These are phyloP conservation scores for Datura wrightii DNA, from an alignment of 257 asterid species.

Conservation along the genomic window DNA sequence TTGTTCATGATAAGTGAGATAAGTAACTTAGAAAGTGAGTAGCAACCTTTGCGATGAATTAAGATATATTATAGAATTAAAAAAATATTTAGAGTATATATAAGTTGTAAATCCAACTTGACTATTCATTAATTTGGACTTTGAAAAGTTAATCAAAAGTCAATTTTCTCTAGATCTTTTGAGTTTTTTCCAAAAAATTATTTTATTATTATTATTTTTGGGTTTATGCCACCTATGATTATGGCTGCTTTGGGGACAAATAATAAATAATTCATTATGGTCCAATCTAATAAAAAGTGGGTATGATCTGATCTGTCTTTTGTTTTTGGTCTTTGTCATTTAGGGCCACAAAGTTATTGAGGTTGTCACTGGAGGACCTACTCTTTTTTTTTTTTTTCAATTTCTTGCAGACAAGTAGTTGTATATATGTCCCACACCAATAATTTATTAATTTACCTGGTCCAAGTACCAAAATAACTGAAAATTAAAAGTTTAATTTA, in stretches of 20 bases:
- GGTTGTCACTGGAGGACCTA: neutral
- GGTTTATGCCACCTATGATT: neutral
- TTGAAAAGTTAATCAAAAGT: neutral
- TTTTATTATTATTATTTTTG: too few relatives aligned
- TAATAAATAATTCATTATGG: neutral
- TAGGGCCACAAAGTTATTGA: neutral
- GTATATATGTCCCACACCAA: constrained; percentile 20
- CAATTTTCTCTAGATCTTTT: neutral
- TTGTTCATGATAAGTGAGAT: too few relatives aligned
- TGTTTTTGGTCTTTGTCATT: neutral
- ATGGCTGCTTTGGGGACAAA: neutral
- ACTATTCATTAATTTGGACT: neutral
- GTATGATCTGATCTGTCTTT: neutral
- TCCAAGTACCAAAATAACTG: neutral
- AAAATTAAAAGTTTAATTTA: neutral
- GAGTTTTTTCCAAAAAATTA: neutral
- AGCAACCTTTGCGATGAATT: neutral
- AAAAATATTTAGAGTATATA: too few relatives aligned
- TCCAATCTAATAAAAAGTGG: constrained; percentile 8
- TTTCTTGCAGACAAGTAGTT: neutral
- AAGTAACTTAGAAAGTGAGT: too few relatives aligned
- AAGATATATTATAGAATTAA: too few relatives aligned
- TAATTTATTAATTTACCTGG: neutral
- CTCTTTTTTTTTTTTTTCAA: neutral
- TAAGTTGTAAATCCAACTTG: neutral